Evolutionary conservation across 495 filamentous ascomycete genomes (phyloP).

Genomic region (Xylaria grammica): DNA sequence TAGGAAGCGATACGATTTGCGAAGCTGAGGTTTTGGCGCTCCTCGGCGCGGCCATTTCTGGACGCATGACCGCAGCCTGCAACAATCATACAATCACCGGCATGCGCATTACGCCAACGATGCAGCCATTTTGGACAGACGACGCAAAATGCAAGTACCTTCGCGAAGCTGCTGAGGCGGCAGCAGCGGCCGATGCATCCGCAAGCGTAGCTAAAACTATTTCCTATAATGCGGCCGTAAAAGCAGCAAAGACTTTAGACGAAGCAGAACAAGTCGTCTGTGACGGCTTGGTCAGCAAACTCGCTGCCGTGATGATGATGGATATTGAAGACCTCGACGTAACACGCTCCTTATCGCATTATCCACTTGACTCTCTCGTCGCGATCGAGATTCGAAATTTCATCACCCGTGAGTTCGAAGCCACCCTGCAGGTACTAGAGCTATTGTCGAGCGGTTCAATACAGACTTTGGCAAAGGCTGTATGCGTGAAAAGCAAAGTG

Average conservation of each 20-base stretch:
- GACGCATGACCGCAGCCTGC: conserved; percentile 42
- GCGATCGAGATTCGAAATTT: conserved; percentile 60
- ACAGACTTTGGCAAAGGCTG: conserved; percentile 52
- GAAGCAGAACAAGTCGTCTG: conserved; percentile 55
- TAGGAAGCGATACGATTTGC: conserved; percentile 57
- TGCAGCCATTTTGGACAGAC: conserved; percentile 55
- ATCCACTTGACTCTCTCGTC: conserved; percentile 59
- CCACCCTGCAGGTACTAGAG: conserved; percentile 60
- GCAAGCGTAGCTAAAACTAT: conserved; percentile 32
- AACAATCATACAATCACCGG: conserved; percentile 59
- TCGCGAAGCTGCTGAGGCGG: conserved; percentile 51
- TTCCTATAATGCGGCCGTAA: conserved; percentile 49
- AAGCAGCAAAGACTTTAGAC: conserved; percentile 44
- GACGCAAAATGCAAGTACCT: conserved; percentile 60
- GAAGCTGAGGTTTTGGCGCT: conserved; percentile 57
- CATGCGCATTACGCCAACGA: conserved; percentile 51
- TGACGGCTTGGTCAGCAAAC: conserved; percentile 51
- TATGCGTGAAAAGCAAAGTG: conserved; percentile 57
- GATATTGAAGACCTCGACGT: conserved; percentile 58
- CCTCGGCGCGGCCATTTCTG: conserved; percentile 53
- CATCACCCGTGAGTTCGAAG: conserved; percentile 55
- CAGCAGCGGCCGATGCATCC: conserved; percentile 43
- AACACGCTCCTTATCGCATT: conserved; percentile 52
- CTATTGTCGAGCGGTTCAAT: conserved; percentile 55
- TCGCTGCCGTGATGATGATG: conserved; percentile 57